Percentiles rank a stretch among this genome's conserved stretches.
These are phyloP conservation scores for Penicillium griseofulvum DNA, from an alignment of 2,329 filamentous ascomycete genomes.

Conservation along the genomic window DNA sequence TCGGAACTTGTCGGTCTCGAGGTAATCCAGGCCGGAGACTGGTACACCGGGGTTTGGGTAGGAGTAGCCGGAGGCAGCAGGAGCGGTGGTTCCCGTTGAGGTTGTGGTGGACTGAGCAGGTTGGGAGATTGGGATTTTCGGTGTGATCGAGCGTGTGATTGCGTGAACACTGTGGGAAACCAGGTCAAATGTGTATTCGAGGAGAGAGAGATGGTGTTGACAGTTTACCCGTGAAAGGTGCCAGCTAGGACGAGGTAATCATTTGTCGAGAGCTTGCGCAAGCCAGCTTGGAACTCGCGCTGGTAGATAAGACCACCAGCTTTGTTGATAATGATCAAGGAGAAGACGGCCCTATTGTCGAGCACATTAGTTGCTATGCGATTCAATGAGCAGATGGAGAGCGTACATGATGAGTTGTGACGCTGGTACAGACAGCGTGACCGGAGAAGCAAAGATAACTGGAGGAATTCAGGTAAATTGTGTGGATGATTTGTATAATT, in stretches of 20 bases:
- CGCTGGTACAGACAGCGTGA: constrained; percentile 8
- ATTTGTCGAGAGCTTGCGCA: constrained; percentile 88
- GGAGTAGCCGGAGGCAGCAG: constrained; percentile 26
- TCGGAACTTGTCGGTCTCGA: constrained; percentile 92
- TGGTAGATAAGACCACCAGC: constrained; percentile 95
- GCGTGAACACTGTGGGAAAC: constrained; percentile 57
- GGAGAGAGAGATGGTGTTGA: not conserved
- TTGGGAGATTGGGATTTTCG: constrained; percentile 40
- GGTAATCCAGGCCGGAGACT: constrained; percentile 74
- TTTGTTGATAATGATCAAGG: constrained; percentile 98
- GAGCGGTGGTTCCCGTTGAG: constrained; percentile 20
- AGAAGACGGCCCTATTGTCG: constrained; percentile 78
- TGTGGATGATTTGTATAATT: not conserved
- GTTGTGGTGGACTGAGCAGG: constrained; percentile 24
- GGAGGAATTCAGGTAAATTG: constrained; percentile 1
- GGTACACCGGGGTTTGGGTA: constrained; percentile 34
- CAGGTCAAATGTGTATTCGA: not conserved
- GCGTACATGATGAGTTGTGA: constrained; percentile 21
- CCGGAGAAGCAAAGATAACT: constrained; percentile 8
- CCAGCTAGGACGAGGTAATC: constrained; percentile 96
- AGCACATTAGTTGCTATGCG: constrained; percentile 8
- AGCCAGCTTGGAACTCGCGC: constrained; percentile 81
- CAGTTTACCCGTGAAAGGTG: constrained; percentile 83
- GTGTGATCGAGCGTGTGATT: constrained; percentile 58
- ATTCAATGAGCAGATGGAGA: not conserved